Conservation (phyloP, 176 grass and related monocot genomes). For the Ensete ventricosum region DNA sequence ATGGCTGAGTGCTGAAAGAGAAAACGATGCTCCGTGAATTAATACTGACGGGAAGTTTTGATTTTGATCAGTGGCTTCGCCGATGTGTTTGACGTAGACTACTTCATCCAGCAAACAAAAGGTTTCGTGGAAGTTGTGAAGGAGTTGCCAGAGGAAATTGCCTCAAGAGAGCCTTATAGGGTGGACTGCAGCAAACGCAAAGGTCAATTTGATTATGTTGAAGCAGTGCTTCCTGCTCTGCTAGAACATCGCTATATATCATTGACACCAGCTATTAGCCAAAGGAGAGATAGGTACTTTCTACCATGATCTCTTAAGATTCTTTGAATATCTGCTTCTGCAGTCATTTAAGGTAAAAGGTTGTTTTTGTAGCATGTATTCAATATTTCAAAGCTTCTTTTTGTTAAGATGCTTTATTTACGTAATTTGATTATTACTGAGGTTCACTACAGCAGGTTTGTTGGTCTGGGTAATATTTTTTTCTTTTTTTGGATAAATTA, state of each 20-base stretch:
- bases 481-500: no score
- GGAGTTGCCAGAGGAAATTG: slow-evolving; percentile 61
- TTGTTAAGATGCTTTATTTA: no score
- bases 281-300: slow-evolving; percentile 88
- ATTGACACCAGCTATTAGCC: slow-evolving; percentile 64
- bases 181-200: slow-evolving; percentile 87
- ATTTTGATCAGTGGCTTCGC: slow-evolving; percentile 70
- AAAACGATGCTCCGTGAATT: neutral
- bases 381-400: neutral
- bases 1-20: slow-evolving; percentile 8
- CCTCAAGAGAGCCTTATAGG: slow-evolving; percentile 61
- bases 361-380: neutral
- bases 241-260: slow-evolving; percentile 76
- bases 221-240: slow-evolving; percentile 56
- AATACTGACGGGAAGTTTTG: slow-evolving; percentile 29
- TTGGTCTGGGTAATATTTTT: no score
- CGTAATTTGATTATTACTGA: no score
- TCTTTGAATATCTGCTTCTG: no score
- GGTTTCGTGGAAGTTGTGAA: slow-evolving; percentile 70
- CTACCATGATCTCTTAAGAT: no score
- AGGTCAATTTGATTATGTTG: slow-evolving; percentile 84
- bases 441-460: no score
- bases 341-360: no score
- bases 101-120: slow-evolving; percentile 80
- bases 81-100: slow-evolving; percentile 87